Base-by-base conservation (phyloP, 2,329 filamentous ascomycete species). In the Thyridium curvatum region DNA sequence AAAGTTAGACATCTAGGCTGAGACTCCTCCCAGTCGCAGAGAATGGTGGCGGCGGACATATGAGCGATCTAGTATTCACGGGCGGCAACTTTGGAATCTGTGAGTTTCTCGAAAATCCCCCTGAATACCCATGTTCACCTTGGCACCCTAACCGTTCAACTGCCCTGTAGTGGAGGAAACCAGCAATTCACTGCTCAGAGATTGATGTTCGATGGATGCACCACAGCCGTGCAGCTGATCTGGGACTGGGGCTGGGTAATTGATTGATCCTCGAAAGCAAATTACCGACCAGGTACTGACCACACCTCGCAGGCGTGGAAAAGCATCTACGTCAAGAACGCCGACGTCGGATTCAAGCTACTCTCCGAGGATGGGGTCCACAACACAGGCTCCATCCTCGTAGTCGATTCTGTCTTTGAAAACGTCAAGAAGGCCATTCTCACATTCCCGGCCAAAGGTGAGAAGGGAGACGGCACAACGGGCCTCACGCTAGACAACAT, bases 21-120 rank as follows among this genome's bases (percentile, higher is more conserved):
- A 26, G 6, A 6, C 21, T 6, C 21, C 6, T 26, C 10, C 21
- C 21, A 26, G 21, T 77, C 56, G 72, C 42, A 5, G 77, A 81
- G 53, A 73, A 72, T 39, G 55, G 67, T 31, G 78, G 74, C 39
- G 77, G 71, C 43, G 75, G 76, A 28, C 78, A 74, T 53, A 65
- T 81, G 56, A 66, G 63, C 37, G 77, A 83, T 47, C 57, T 82
- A 7, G 62, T 61, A 34, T 79, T 82, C 58, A 73, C 69, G 38
- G 78, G 79, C 40, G 80, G 80, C 33, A 59, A 65, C 8, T 65
- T 73, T 38, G 78, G 77, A 37, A 68, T 71, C 32, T 74, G 74
- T 51, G 10, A 26, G 21, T 26, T 6, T 26, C 21, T 26, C n/a
- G n/a, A n/a, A n/a, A n/a, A n/a, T n/a, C n/a, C n/a, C n/a, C n/a